These are phyloP conservation scores for Datisca glomerata DNA, from an alignment of 306 rosid genomes.

Conservation along the genomic window DNA sequence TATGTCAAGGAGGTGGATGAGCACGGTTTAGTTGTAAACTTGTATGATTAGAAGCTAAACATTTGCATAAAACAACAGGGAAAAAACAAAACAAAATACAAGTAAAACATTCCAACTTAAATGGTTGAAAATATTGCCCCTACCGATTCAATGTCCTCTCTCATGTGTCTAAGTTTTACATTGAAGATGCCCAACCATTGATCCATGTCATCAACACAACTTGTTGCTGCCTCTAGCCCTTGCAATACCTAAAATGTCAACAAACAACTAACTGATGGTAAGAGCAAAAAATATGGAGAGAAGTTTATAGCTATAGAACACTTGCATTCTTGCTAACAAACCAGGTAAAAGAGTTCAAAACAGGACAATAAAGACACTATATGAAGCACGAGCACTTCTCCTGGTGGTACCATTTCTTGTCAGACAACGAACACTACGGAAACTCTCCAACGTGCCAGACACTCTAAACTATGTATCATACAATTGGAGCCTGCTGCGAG, in stretches of 20 bases:
- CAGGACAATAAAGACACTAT: no score
- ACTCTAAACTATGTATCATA: no score
- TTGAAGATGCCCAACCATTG: conserved; percentile 96
- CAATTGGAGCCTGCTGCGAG: no score
- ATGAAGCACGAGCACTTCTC: no score
- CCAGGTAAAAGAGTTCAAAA: no score
- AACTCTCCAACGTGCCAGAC: no score
- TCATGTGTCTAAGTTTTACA: conserved; percentile 94
- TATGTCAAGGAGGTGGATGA: background rate
- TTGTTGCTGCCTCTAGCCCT: conserved; percentile 74
- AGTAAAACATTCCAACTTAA: conserved; percentile 2
- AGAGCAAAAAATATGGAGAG: no score
- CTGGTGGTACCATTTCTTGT: no score
- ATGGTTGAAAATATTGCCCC: conserved; percentile 14
- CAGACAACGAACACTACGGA: no score
- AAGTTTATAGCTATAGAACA: no score
- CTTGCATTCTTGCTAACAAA: no score
- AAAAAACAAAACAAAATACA: background rate
- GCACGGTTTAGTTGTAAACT: background rate
- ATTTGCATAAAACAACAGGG: background rate
- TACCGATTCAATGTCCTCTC: conserved; percentile 98
- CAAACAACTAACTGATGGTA: conserved; percentile 2
- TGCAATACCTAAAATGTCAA: conserved; percentile 43
- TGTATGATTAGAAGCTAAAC: background rate
- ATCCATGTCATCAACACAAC: conserved; percentile 87